Evolutionary conservation across 805 yeast species (phyloP).

Genomic region (Wickerhamomyces sydowiorum): DNA sequence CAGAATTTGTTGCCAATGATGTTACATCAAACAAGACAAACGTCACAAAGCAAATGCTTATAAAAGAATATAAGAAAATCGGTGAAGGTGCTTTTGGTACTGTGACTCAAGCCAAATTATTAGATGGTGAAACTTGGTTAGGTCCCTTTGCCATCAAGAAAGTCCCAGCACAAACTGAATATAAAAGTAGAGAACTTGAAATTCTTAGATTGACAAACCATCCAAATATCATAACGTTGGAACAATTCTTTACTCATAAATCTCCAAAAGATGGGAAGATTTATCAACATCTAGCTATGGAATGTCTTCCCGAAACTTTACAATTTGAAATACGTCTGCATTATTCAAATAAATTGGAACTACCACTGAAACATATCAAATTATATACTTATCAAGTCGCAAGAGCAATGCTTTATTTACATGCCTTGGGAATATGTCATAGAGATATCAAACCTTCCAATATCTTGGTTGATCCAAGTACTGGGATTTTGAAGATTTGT

Average conservation of each 20-base stretch:
- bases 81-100: conserved; percentile 90
- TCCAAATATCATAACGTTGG: conserved; percentile 70
- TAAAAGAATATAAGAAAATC: conserved; percentile 65
- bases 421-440: conserved; percentile 75
- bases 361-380: conserved; percentile 71
- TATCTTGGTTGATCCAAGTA: conserved; percentile 66
- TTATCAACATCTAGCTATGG: conserved; percentile 83
- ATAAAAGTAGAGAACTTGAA: conserved; percentile 76
- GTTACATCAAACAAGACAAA: conserved; percentile 59
- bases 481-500: conserved; percentile 66
- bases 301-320: conserved; percentile 75
- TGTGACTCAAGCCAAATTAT: conserved; percentile 66
- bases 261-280: conserved; percentile 57
- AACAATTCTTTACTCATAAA: conserved; percentile 65
- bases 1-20: conserved; percentile 48
- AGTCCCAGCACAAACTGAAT: conserved; percentile 85
- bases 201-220: conserved; percentile 69
- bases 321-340: conserved; percentile 71
- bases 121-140: conserved; percentile 43
- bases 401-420: conserved; percentile 77
- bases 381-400: conserved; percentile 76
- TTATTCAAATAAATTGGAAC: conserved; percentile 50
- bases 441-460: conserved; percentile 84
- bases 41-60: conserved; percentile 52
- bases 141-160: conserved; percentile 84